Evolutionary conservation across 2,329 filamentous ascomycete species (phyloP), one percentile per base, ranked within the genome.

Genomic region (Seiridium cupressi): DNA sequence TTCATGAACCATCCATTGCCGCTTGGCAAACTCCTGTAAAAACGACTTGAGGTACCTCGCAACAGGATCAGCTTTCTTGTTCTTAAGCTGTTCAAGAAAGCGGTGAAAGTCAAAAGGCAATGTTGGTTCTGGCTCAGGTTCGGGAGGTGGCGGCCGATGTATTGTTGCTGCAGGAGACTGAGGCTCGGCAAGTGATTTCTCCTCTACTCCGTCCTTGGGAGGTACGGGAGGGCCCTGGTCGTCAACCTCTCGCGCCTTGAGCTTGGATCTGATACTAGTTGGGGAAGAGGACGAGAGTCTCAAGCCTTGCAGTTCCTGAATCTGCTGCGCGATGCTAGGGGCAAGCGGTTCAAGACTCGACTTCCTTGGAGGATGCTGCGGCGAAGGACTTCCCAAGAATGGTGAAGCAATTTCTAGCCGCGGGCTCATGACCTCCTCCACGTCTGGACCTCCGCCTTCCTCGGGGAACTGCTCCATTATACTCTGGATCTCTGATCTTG

Each of bases 1-100:
- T 77, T 99, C 95, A 73, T 99, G 95, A 5, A 97, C 95, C 91
- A 97, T 96, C 95, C 95, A 99, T 75, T 98, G 95, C 67, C 93
- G 92, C 79, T 98, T 99, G 42, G 88, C 92, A 76, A 99, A 99
- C 74, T 99, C 96, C 54, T 87, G 88, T 36, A 99, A 79, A 69
- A 99, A 99, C 0, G 95, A 98, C 65, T 96, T 91, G 51, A 99
- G 82, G 71, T 97, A 99, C 64, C 94, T 90, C 4, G 96, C 96
- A 2, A 99, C 94, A 1, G 96, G 95, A 69, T 99, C 96, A n/a
- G 95, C 96, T 60, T 96, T 97, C 65, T 94, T 92, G 76, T 99
- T 95, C 62, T 95, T 89, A 38, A 99, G 81, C 75, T 99, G 95
- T 73, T 98, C 95, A 51, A 99, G 80, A 72, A 99, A 99, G 13